A percentile compares a stretch with the other conserved stretches of the same genome.
phyloP scores from a whole-genome alignment of 208 protist genomes.

The Leishmania major region DNA sequence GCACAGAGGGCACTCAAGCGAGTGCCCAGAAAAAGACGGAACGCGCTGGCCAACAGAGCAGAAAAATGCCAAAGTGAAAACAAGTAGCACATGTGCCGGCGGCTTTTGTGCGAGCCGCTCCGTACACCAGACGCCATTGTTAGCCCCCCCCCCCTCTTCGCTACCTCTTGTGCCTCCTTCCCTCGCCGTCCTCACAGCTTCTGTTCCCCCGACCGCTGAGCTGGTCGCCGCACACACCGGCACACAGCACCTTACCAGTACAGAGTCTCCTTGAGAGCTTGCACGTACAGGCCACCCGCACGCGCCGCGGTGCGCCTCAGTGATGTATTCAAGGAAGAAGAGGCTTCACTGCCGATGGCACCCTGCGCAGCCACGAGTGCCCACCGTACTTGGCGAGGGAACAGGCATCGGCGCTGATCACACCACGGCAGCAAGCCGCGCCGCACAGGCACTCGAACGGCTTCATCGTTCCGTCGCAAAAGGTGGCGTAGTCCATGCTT shows the following conservation, averaged over 20 bases:
- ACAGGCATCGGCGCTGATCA: slow-evolving; percentile 58
- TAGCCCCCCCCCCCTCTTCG: too few relatives aligned
- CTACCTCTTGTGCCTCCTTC: not conserved
- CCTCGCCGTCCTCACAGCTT: not conserved
- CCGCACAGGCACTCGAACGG: slow-evolving; percentile 82
- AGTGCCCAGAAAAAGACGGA: not conserved
- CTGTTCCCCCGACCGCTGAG: not conserved
- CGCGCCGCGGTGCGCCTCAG: not conserved
- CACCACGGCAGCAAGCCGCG: slow-evolving; percentile 56
- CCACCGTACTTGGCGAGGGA: slow-evolving; percentile 64
- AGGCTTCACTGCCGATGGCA: slow-evolving; percentile 30
- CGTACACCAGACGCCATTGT: not conserved
- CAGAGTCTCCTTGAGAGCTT: not conserved
- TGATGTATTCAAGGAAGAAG: slow-evolving; percentile 8
- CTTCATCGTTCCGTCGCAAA: slow-evolving; percentile 90
- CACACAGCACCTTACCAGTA: not conserved
- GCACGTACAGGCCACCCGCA: not conserved
- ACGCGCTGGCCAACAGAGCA: not conserved
- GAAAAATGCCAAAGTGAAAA: not conserved
- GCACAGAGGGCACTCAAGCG: not conserved
- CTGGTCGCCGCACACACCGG: not conserved
- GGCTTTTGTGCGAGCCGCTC: not conserved
- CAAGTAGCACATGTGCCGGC: not conserved
- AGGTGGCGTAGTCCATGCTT: slow-evolving; percentile 91
- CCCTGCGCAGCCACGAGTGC: slow-evolving; percentile 64